Percentiles rank a stretch among this genome's conserved stretches.
These are phyloP conservation scores for Trichocomaceae sp. DNA, from an alignment of 2,329 filamentous ascomycete species.

Conservation along the genomic window DNA sequence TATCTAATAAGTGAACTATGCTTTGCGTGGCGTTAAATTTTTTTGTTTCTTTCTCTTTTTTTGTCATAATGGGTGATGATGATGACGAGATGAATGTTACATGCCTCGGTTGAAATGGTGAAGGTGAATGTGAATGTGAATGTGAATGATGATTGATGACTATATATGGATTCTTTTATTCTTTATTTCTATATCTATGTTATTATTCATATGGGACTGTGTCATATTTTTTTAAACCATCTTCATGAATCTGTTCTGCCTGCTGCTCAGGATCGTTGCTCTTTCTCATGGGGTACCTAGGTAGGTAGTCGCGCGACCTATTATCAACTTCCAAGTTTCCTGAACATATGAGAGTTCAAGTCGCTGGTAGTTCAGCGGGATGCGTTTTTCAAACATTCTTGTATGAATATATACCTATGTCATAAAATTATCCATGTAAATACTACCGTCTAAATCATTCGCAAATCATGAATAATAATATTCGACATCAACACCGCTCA, in stretches of 20 bases:
- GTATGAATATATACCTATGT: no score
- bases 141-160: not conserved
- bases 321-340: no score
- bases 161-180: not conserved
- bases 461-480: not conserved
- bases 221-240: no score
- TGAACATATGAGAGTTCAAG: no score
- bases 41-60: not conserved
- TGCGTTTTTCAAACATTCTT: no score
- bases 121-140: not conserved
- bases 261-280: no score
- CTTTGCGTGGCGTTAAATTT: not conserved
- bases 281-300: no score
- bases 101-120: not conserved
- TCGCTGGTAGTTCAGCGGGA: no score
- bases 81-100: not conserved
- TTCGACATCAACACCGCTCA: conserved; percentile 66
- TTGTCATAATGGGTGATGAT: not conserved
- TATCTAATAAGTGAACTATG: not conserved
- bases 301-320: no score
- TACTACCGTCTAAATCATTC: not conserved
- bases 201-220: not conserved
- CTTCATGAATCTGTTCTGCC: no score
- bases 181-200: not conserved
- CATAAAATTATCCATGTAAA: no score